phyloP scores from a whole-genome alignment of 768 basidiomycete species.

The Kwoniella pini region DNA sequence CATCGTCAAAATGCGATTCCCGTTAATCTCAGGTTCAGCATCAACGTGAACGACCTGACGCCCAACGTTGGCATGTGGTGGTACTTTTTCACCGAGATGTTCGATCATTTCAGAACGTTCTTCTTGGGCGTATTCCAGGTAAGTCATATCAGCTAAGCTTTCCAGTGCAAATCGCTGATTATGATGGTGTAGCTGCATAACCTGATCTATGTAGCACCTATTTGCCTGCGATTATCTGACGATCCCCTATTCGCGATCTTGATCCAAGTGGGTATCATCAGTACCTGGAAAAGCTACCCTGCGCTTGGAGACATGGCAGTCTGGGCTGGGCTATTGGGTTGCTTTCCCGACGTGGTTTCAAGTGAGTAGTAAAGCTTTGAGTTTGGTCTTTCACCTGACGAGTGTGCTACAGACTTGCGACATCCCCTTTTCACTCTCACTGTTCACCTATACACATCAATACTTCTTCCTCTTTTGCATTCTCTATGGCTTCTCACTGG shows the following conservation, averaged over 20 bases:
- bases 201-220: slow-evolving; percentile 74
- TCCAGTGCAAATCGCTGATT: slow-evolving; percentile 5
- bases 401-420: slow-evolving; percentile 65
- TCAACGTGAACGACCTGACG: slow-evolving; percentile 82
- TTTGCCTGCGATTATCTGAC: slow-evolving; percentile 89
- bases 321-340: slow-evolving; percentile 73
- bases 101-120: slow-evolving; percentile 93
- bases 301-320: slow-evolving; percentile 85
- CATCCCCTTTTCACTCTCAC: slow-evolving; percentile 80
- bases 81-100: slow-evolving; percentile 99
- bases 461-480: slow-evolving; percentile 87
- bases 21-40: slow-evolving; percentile 57
- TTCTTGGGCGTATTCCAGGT: slow-evolving; percentile 94
- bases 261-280: slow-evolving; percentile 72
- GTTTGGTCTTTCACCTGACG: background rate
- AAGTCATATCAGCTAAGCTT: slow-evolving; percentile 40
- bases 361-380: slow-evolving; percentile 61
- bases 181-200: slow-evolving; percentile 67
- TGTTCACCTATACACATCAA: slow-evolving; percentile 76
- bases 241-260: slow-evolving; percentile 80
- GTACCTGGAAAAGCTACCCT: slow-evolving; percentile 88
- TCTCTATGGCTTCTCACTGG: slow-evolving; percentile 87
- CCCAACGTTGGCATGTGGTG: slow-evolving; percentile 96
- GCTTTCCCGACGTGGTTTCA: slow-evolving; percentile 81
- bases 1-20: background rate